Evolutionary conservation across 805 yeast genomes (phyloP).

Genomic region (Ogataea wickerhamii): DNA sequence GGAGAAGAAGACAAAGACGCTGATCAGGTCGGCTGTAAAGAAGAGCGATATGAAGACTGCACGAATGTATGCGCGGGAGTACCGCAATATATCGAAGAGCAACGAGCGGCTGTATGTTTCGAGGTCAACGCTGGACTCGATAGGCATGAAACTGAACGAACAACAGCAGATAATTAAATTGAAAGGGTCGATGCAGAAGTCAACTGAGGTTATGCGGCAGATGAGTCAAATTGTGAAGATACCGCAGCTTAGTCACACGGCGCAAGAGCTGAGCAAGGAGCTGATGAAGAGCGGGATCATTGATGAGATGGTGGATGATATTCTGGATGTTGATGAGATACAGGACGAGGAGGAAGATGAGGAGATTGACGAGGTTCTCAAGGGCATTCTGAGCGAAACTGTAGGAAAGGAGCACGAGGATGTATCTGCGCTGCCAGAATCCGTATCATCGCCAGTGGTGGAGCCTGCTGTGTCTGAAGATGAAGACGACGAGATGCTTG

Average conservation of each 20-base stretch:
- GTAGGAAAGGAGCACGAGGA: constrained; percentile 24
- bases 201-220: constrained; percentile 82
- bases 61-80: constrained; percentile 75
- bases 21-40: constrained; percentile 72
- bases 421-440: constrained; percentile 12
- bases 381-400: constrained; percentile 40
- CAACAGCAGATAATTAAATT: constrained; percentile 82
- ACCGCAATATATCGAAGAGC: constrained; percentile 69
- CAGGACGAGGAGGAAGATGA: constrained; percentile 63
- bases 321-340: constrained; percentile 66
- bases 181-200: constrained; percentile 74
- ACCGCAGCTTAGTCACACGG: constrained; percentile 77
- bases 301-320: constrained; percentile 93
- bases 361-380: constrained; percentile 59
- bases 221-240: constrained; percentile 73
- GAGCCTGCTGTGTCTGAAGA: constrained; percentile 37
- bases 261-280: constrained; percentile 84
- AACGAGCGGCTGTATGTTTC: constrained; percentile 70
- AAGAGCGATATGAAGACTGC: constrained; percentile 76
- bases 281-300: constrained; percentile 82
- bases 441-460: constrained; percentile 16
- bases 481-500: constrained; percentile 71
- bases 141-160: constrained; percentile 86
- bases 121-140: constrained; percentile 81
- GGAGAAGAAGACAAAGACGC: constrained; percentile 71